Conservation (phyloP, 2,329 filamentous ascomycete genomes). For the Grosmannia clavigera region DNA sequence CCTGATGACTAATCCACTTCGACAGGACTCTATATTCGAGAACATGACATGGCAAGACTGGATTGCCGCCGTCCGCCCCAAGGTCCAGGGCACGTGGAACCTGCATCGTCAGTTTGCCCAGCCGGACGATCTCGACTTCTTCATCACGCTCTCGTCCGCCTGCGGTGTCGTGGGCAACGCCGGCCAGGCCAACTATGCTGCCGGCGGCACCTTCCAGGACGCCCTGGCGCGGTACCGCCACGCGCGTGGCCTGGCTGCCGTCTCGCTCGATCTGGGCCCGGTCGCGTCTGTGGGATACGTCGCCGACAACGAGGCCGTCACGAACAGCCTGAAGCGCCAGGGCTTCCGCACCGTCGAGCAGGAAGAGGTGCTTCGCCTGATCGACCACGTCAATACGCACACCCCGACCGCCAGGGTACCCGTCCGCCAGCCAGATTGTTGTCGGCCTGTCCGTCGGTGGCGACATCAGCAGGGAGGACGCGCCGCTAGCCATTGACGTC, state of each 20-base stretch:
- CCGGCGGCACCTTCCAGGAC: slow-evolving; percentile 24
- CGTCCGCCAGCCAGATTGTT: neutral
- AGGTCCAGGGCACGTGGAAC: slow-evolving; percentile 9
- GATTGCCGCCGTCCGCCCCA: slow-evolving; percentile 3
- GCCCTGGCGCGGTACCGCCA: slow-evolving; percentile 2
- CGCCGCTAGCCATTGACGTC: neutral
- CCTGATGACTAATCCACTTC: neutral
- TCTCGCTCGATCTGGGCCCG: slow-evolving; percentile 13
- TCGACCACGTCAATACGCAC: neutral
- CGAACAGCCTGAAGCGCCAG: neutral
- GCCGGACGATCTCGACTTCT: slow-evolving; percentile 22
- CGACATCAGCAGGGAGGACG: neutral
- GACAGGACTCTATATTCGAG: slow-evolving; percentile 3
- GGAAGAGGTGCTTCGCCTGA: neutral
- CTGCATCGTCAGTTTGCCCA: neutral
- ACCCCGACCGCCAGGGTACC: neutral
- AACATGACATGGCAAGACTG: slow-evolving; percentile 7
- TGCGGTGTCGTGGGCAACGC: slow-evolving; percentile 22
- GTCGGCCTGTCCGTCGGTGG: neutral
- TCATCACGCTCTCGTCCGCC: slow-evolving; percentile 27
- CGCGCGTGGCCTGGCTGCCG: neutral
- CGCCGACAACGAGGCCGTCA: slow-evolving; percentile 7
- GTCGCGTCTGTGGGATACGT: slow-evolving; percentile 12
- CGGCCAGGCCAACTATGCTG: slow-evolving; percentile 27
- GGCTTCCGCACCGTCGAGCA: neutral